Base-by-base conservation (phyloP, 73 alveolate genomes). In the Loxodes magnus region DNA sequence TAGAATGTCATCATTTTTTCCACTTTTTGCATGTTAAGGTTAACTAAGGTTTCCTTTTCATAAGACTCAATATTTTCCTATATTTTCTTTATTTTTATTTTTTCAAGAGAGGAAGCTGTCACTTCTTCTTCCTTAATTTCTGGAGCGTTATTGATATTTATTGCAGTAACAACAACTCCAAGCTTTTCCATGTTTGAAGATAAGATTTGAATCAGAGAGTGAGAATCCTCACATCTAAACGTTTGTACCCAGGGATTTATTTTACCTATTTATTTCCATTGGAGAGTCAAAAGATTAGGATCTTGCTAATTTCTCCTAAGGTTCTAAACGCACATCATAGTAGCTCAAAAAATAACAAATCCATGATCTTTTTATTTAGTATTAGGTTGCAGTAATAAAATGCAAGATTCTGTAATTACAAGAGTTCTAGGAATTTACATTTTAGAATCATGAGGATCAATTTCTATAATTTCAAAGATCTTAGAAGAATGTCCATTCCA, bases 261-360 rank as follows among this genome's bases (percentile, higher is more conserved):
- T 10, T 2, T 24, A 21, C 50, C 59, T 16, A 46, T 2, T 46
- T 25, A 25, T 46, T 25, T 46, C 60, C 59, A 46, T 46, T 46
- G 35, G 17, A 46, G 7, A 1, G 34, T 19, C 1, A 46, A 10
- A 25, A n/a, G 22, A 24, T 46, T 24, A 5, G 7, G 14, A 2
- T 46, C 50, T 5, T 10, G 7, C 10, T 9, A 25, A 5, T 37
- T 7, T 46, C 39, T 46, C 7, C 7, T 46, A 2, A 46, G 22
- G 22, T 37, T 10, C n/a, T 46, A 12, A 25, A 46, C 7, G 1
- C 43, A 46, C 5, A 25, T 20, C 15, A 46, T n/a, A 10, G 59
- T 10, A 0, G 59, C 59, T 24, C 59, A 46, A 41, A 37, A 25
- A 0, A 46, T 0, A 12, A 46, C 22, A 24, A 25, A 19, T 1